Evolutionary conservation across 2,329 filamentous ascomycete genomes (phyloP), one percentile per base, ranked within the genome.

Genomic region (Penicillium sp.): DNA sequence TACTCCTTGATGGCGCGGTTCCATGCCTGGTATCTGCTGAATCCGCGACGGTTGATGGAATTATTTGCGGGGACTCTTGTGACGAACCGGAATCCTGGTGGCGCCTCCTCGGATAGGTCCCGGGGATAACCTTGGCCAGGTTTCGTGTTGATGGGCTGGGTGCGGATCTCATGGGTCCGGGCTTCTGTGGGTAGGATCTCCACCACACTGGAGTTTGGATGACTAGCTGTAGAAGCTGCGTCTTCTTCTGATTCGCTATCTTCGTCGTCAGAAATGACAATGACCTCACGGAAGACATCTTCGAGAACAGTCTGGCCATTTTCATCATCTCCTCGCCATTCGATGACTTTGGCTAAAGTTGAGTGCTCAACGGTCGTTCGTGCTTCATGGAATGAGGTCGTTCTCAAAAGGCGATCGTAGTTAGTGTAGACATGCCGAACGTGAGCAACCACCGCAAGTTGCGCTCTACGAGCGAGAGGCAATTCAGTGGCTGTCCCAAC

Each of bases 271-370:
- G 84, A 83, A 52, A 87, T 81, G 49, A 86, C 80, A 61, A 87
- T 86, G 54, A 86, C 81, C 68, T 87, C 85, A 47, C 83, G 81
- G 49, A 87, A 83, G 29, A 85, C 81, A 61, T 86, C 83, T 65
- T 86, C 83, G 21, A 86, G 73, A 49, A 83, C 82, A 42, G 75
- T 74, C 47, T 75, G 75, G 66, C 67, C 80, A 72, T 68, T 78
- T 57, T 83, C 80, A 63, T 82, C 78, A 67, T 86, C 83, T 44
- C 84, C 85, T 55, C 84, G 78, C 85, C 85, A 88, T 67, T 84
- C 79, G 49, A 84, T 79, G 43, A 88, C 71, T 64, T 82, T 84
- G 21, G 79, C 75, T 21, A 87, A 71, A 44, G 79, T 83, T 5
- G 75, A 71, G 48, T 81, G 78, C 67, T 86, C 83, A 22, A 86